Percentiles rank a stretch among this genome's conserved stretches.
Evolutionary conservation across 805 yeast species (phyloP).

Genomic region (Schwanniomyces pseudopolymorphus): DNA sequence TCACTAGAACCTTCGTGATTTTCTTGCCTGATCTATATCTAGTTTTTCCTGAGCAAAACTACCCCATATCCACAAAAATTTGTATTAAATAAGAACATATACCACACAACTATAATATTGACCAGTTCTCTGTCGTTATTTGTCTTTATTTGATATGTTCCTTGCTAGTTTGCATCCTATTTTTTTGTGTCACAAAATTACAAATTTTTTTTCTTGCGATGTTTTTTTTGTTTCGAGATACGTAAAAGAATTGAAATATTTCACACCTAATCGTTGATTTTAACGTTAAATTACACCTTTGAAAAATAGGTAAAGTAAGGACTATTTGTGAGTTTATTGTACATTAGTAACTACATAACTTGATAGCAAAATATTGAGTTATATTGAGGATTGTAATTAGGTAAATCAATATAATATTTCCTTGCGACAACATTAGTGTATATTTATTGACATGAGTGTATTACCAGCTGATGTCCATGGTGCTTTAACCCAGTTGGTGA

Average conservation of each 20-base stretch:
- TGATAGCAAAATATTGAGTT: neutral
- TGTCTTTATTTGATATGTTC: too few relatives aligned
- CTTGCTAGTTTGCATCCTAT: neutral
- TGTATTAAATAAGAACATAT: too few relatives aligned
- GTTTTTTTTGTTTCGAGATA: neutral
- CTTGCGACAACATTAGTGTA: neutral
- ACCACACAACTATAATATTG: too few relatives aligned
- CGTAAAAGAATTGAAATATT: neutral
- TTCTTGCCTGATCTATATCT: too few relatives aligned
- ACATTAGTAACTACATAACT: neutral
- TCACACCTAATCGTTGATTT: neutral
- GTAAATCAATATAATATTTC: neutral
- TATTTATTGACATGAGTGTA: slow-evolving; percentile 29
- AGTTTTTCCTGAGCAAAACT: too few relatives aligned
- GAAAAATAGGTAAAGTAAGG: neutral
- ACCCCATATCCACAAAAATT: too few relatives aligned
- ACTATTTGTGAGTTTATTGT: neutral
- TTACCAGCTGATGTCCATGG: slow-evolving; percentile 62
- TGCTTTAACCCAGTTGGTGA: slow-evolving; percentile 55
- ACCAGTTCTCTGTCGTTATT: too few relatives aligned
- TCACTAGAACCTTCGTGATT: too few relatives aligned
- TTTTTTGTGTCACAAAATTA: neutral
- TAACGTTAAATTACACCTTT: neutral
- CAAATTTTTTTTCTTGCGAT: neutral
- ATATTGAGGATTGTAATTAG: neutral